Conservation (phyloP, 768 basidiomycete genomes). For the Psilocybe azurescens region DNA sequence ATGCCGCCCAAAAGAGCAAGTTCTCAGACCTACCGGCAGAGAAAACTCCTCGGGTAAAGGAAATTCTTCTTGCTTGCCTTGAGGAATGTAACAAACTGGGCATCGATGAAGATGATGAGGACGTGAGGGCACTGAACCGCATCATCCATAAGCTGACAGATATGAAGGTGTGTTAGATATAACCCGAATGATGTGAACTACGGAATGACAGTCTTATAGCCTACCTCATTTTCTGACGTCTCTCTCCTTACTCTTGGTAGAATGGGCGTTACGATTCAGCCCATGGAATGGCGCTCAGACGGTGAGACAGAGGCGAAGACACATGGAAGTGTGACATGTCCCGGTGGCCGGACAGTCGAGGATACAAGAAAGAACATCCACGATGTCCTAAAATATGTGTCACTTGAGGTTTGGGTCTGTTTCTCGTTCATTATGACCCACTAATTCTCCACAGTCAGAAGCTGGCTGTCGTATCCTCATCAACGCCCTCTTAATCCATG, state of each 20-base stretch:
- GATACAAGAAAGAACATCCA: no score
- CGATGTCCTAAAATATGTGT: no score
- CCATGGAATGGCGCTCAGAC: conserved; percentile 19
- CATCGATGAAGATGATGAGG: no score
- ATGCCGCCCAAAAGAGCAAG: no score
- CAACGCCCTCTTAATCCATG: conserved; percentile 21
- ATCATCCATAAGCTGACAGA: conserved; percentile 19
- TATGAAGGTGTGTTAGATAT: conserved; percentile 16
- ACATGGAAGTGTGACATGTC: conserved; percentile 13
- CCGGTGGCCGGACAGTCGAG: background rate
- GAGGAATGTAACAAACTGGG: no score
- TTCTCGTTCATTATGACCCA: conserved; percentile 5
- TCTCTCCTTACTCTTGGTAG: conserved; percentile 17
- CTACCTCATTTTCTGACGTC: conserved; percentile 15
- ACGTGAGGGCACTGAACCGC: no score
- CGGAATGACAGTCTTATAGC: conserved; percentile 1
- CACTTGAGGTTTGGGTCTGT: background rate
- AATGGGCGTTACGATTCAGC: conserved; percentile 18
- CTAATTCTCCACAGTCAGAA: conserved; percentile 18
- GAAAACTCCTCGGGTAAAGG: no score
- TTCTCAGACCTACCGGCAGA: no score
- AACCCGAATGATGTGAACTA: background rate
- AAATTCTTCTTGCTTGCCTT: no score
- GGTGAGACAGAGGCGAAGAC: conserved; percentile 15
- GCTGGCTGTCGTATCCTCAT: conserved; percentile 23